phyloP scores from a whole-genome alignment of 2,329 filamentous ascomycete species.

The Venturia carpophila region DNA sequence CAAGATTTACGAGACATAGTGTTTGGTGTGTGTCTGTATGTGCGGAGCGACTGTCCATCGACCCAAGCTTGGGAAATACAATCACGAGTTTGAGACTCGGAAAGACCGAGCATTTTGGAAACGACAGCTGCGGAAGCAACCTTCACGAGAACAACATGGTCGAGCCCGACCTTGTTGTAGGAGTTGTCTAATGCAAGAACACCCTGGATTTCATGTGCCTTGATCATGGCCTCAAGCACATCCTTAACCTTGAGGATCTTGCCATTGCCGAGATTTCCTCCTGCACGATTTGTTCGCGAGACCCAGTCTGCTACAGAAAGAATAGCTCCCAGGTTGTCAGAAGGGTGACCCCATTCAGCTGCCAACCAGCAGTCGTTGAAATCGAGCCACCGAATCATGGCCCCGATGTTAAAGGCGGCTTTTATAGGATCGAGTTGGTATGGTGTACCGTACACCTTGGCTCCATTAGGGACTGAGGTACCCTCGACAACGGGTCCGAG shows the following conservation, averaged over 20 bases:
- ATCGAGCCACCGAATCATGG: constrained; percentile 98
- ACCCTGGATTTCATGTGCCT: constrained; percentile 98
- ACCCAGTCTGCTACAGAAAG: constrained; percentile 96
- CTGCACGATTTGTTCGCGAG: constrained; percentile 84
- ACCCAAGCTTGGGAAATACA: constrained; percentile 97
- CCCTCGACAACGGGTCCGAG: constrained; percentile 87
- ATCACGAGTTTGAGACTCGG: constrained; percentile 84
- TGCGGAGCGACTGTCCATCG: constrained; percentile 90
- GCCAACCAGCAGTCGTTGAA: constrained; percentile 99
- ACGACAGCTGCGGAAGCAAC: constrained; percentile 91
- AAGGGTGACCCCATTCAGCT: constrained; percentile 97
- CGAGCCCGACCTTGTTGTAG: constrained; percentile 95
- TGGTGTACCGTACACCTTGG: constrained; percentile 81
- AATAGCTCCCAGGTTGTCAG: constrained; percentile 95
- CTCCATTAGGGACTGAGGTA: constrained; percentile 84
- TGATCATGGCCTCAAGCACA: constrained; percentile 95
- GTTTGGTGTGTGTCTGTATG: constrained; percentile 95
- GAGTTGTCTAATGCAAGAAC: constrained; percentile 95
- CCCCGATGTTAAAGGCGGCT: constrained; percentile 96
- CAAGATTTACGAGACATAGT: constrained; percentile 99
- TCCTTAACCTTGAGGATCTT: constrained; percentile 85
- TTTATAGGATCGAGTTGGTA: constrained; percentile 94
- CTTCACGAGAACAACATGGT: constrained; percentile 98
- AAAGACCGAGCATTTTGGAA: constrained; percentile 87
- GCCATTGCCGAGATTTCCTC: constrained; percentile 60